Conservation (phyloP, 2,329 filamentous ascomycete species). For the Drechslerella dactyloides region DNA sequence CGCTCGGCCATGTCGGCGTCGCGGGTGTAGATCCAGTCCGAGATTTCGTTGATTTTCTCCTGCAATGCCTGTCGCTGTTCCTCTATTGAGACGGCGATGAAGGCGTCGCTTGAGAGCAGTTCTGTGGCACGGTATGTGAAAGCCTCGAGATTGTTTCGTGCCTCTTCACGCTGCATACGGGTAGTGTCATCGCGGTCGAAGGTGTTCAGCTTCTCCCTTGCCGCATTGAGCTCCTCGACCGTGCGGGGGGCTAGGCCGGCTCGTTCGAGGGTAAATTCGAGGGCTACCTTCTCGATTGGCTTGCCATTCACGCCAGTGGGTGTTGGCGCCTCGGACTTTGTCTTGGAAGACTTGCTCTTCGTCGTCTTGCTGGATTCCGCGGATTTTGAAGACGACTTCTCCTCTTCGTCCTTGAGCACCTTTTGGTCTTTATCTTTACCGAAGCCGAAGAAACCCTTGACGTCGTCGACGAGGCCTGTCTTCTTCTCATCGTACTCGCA, state of each 20-base stretch:
- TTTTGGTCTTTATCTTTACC: slow-evolving; percentile 73
- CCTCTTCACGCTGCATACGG: slow-evolving; percentile 78
- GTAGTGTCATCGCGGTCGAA: slow-evolving; percentile 86
- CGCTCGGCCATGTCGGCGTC: slow-evolving; percentile 78
- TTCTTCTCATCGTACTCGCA: slow-evolving; percentile 81
- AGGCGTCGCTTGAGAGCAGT: slow-evolving; percentile 76
- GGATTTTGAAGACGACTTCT: slow-evolving; percentile 57
- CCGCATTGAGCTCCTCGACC: slow-evolving; percentile 62
- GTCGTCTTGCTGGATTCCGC: slow-evolving; percentile 61
- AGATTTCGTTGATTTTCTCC: slow-evolving; percentile 70
- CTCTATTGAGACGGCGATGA: slow-evolving; percentile 73
- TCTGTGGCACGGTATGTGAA: slow-evolving; percentile 91
- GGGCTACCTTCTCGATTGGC: slow-evolving; percentile 66
- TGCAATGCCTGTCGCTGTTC: slow-evolving; percentile 72
- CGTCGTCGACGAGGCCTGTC: slow-evolving; percentile 75
- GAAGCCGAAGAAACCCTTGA: slow-evolving; percentile 95
- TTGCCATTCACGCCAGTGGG: slow-evolving; percentile 61
- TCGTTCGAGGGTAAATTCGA: slow-evolving; percentile 63
- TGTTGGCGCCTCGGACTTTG: slow-evolving; percentile 56
- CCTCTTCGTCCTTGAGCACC: slow-evolving; percentile 67
- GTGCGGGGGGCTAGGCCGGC: slow-evolving; percentile 63
- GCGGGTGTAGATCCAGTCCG: slow-evolving; percentile 84
- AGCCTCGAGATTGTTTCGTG: slow-evolving; percentile 87
- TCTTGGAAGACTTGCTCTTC: slow-evolving; percentile 57
- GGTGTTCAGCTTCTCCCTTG: slow-evolving; percentile 74